Percentiles rank a stretch among this genome's conserved stretches.
Evolutionary conservation across 345 rosid genomes (phyloP).

Genomic region (Camelina hispida): DNA sequence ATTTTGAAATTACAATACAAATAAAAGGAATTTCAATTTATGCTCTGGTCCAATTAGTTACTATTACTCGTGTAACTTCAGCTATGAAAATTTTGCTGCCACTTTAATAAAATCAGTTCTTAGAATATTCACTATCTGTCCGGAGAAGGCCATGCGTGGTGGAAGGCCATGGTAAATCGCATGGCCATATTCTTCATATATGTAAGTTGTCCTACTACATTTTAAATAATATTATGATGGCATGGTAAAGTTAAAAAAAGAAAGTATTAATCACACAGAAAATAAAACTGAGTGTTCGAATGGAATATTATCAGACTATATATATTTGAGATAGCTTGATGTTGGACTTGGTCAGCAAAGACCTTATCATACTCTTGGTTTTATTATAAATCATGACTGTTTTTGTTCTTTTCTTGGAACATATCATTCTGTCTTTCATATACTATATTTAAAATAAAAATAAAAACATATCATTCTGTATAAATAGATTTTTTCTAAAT

Average conservation of each 20-base stretch:
- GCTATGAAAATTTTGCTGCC: too few relatives aligned
- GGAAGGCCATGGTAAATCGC: too few relatives aligned
- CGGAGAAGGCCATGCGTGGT: too few relatives aligned
- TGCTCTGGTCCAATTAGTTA: too few relatives aligned
- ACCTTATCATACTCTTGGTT: slow-evolving; percentile 28
- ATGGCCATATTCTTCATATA: too few relatives aligned
- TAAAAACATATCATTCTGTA: background rate
- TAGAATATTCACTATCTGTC: too few relatives aligned
- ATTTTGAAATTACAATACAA: too few relatives aligned
- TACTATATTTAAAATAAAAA: too few relatives aligned
- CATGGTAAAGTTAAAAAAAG: slow-evolving; percentile 20
- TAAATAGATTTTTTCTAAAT: background rate
- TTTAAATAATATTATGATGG: background rate
- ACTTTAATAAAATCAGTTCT: too few relatives aligned
- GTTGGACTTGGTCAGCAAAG: slow-evolving; percentile 41
- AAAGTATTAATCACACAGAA: slow-evolving; percentile 13
- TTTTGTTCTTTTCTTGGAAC: background rate
- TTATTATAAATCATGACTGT: background rate
- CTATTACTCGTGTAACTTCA: too few relatives aligned
- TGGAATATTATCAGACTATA: slow-evolving; percentile 27
- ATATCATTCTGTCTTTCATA: background rate
- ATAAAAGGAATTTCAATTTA: too few relatives aligned
- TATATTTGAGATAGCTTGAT: slow-evolving; percentile 3
- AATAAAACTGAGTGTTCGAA: slow-evolving; percentile 22
- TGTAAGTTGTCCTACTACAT: slow-evolving; percentile 1